These are phyloP conservation scores for Phyllosticta capitalensis DNA, from an alignment of 2,329 filamentous ascomycete species.

Conservation along the genomic window DNA sequence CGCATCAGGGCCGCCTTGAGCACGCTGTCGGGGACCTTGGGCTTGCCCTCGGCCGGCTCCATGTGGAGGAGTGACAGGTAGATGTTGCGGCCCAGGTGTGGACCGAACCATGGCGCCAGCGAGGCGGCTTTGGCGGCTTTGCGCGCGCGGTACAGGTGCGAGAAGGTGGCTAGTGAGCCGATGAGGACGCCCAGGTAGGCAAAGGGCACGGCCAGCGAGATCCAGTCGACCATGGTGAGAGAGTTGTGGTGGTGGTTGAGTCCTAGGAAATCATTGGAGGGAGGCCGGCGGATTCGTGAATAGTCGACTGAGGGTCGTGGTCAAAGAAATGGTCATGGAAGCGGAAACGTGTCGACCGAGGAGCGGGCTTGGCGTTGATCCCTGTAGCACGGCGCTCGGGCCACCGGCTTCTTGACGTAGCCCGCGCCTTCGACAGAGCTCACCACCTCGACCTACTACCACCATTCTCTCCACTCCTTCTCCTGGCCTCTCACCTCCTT, in stretches of 20 bases:
- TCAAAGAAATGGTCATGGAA: not conserved
- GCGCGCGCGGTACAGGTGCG: conserved; percentile 82
- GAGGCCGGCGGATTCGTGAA: conserved; percentile 3
- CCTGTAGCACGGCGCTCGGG: not conserved
- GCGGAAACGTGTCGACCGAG: conserved; percentile 7
- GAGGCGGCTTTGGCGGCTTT: conserved; percentile 72
- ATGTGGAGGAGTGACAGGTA: conserved; percentile 89
- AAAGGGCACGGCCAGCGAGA: conserved; percentile 75
- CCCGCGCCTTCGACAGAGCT: conserved; percentile 2
- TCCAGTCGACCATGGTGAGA: conserved; percentile 61
- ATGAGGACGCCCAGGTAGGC: conserved; percentile 82
- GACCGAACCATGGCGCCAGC: conserved; percentile 87
- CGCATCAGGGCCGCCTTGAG: conserved; percentile 81
- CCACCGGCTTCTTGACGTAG: conserved; percentile 6
- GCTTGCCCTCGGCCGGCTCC: conserved; percentile 52
- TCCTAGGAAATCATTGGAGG: conserved; percentile 6
- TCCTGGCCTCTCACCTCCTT: not conserved
- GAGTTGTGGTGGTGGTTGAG: not conserved
- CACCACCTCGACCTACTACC: not conserved
- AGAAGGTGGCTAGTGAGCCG: conserved; percentile 85
- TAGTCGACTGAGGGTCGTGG: not conserved
- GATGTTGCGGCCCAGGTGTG: conserved; percentile 84
- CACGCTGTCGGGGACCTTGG: conserved; percentile 69
- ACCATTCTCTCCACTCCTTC: not conserved
- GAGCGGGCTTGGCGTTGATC: not conserved